Evolutionary conservation across 345 rosid genomes (phyloP).

Genomic region (Arabidopsis suecica): DNA sequence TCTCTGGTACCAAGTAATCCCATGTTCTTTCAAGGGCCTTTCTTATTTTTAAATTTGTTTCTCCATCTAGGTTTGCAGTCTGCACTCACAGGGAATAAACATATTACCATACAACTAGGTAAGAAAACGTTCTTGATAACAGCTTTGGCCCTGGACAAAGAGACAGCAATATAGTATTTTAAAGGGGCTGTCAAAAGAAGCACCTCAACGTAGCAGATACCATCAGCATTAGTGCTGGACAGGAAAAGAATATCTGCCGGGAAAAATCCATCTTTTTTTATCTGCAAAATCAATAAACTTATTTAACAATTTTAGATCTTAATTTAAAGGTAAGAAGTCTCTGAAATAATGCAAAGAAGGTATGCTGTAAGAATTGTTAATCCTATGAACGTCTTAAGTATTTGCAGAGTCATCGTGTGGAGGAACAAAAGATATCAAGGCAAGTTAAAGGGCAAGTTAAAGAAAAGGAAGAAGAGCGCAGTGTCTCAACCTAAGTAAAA

Average conservation of each 20-base stretch:
- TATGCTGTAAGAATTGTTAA: constrained; percentile 2
- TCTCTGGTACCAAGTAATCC: constrained; percentile 94
- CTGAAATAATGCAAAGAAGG: constrained; percentile 14
- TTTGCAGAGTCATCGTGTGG: neutral
- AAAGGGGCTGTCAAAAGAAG: constrained; percentile 22
- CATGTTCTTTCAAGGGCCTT: constrained; percentile 97
- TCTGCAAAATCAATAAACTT: constrained; percentile 55
- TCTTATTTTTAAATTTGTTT: constrained; percentile 98
- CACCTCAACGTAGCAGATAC: constrained; percentile 98
- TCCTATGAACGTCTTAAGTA: neutral
- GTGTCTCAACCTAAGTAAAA: constrained; percentile 7
- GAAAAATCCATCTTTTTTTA: constrained; percentile 90
- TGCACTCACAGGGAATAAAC: constrained; percentile 47
- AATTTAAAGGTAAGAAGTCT: constrained; percentile 10
- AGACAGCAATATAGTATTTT: constrained; percentile 4
- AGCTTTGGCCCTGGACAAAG: constrained; percentile 2
- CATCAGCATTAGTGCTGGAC: constrained; percentile 92
- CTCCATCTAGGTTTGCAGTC: constrained; percentile 99
- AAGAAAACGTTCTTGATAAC: constrained; percentile 17
- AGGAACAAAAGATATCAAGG: neutral
- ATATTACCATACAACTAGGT: constrained; percentile 17
- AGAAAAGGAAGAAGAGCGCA: neutral
- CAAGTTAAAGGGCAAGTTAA: neutral
- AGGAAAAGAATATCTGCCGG: constrained; percentile 96
- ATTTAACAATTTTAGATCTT: neutral